Evolutionary conservation across 805 yeast genomes (phyloP), one percentile per base, ranked within the genome.

Genomic region (Saccharomycopsis guyanensis): DNA sequence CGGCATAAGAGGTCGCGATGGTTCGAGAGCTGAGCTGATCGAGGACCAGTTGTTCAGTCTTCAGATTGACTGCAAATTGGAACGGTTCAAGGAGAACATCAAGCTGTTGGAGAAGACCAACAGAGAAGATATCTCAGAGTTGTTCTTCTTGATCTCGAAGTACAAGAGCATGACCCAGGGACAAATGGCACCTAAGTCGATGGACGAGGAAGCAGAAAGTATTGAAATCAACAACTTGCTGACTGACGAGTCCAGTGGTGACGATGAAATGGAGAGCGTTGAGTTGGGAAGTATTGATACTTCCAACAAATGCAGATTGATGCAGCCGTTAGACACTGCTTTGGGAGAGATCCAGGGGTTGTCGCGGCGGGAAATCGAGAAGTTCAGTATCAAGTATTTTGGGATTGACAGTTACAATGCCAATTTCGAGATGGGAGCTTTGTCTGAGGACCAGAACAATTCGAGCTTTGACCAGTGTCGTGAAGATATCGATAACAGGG

Each of bases 161-260:
- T 50, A 39, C 31, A 38, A 42, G 16, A 43, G 39, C 7, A 23
- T 43, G 25, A 58, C 64, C 50, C n/a, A n/a, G n/a, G n/a, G 16
- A 33, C 23, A 7, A 25, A 10, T 13, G 15, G 19, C 4, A 10
- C 24, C 16, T 31, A 27, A 34, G 31, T 16, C 18, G 20, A 23
- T 7, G 18, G 41, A 43, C 23, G 43, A 39, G 12, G 45, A 36
- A 13, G 20, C 25, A 15, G 37, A 37, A 5, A 16, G 36, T 10
- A 25, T 25, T 6, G 29, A 25, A 10, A 7, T 6, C 29, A 34
- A 34, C 20, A 37, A 37, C 20, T 19, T 20, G 20, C 20, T 15
- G 18, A 25, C 29, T 6, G 50, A 42, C 22, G 46, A 46, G 7
- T 33, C 39, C 3, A 42, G 42, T 31, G 46, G 44, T 7, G 40